phyloP scores from a whole-genome alignment of 2,329 filamentous ascomycete genomes.

The Paradendryphiella salina region DNA sequence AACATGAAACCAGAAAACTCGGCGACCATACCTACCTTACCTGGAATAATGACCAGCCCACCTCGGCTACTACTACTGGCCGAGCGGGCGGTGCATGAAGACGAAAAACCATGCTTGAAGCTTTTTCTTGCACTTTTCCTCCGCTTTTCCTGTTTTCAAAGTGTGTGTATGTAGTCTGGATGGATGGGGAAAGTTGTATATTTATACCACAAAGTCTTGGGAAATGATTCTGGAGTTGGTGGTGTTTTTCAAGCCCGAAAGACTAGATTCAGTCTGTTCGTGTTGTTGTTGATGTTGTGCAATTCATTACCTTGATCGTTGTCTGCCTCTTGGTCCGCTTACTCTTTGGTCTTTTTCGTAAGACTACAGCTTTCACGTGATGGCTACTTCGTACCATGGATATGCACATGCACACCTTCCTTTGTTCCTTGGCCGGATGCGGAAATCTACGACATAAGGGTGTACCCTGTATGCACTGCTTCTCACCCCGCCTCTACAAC shows the following conservation, averaged over 20 bases:
- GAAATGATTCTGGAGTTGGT: slow-evolving; percentile 30
- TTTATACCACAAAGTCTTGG: slow-evolving; percentile 30
- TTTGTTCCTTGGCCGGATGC: no score
- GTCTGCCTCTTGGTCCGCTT: no score
- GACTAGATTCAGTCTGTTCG: slow-evolving; percentile 29
- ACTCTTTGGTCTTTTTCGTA: no score
- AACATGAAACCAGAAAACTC: slow-evolving; percentile 69
- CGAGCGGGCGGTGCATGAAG: slow-evolving; percentile 45
- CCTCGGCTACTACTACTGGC: slow-evolving; percentile 58
- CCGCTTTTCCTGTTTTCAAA: neutral
- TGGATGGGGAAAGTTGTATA: slow-evolving; percentile 24
- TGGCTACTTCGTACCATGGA: no score
- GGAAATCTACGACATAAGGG: no score
- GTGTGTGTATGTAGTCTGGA: slow-evolving; percentile 19
- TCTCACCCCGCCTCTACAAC: no score
- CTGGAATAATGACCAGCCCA: slow-evolving; percentile 78
- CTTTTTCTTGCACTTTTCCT: slow-evolving; percentile 12
- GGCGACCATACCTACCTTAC: slow-evolving; percentile 97
- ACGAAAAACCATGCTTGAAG: neutral
- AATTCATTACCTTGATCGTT: slow-evolving; percentile 2
- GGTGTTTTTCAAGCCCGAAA: slow-evolving; percentile 29
- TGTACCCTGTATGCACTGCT: no score
- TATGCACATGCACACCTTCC: no score
- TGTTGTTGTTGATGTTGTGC: slow-evolving; percentile 1
- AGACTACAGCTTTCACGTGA: no score